Evolutionary conservation across 2,329 filamentous ascomycete species (phyloP).

Genomic region (Cercospora nicotianae): DNA sequence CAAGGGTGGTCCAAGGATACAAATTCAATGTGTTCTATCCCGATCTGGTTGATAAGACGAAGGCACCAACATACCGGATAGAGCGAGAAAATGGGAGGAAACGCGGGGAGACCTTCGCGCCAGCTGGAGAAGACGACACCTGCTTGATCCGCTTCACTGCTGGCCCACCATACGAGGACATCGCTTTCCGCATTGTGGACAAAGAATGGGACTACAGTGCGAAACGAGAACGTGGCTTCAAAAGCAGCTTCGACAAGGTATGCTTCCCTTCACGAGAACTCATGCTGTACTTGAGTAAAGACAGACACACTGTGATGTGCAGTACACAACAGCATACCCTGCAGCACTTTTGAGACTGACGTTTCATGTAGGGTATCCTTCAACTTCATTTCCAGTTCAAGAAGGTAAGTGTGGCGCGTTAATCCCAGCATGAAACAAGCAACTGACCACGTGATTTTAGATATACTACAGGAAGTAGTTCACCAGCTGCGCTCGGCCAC

Average conservation of each 20-base stretch:
- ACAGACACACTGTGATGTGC: conserved; percentile 7
- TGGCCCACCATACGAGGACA: conserved; percentile 92
- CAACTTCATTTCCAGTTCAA: conserved; percentile 99
- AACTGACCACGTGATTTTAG: conserved; percentile 35
- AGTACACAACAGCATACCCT: conserved; percentile 12
- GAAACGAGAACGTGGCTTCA: conserved; percentile 91
- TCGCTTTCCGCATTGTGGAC: conserved; percentile 95
- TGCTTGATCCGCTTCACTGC: conserved; percentile 95
- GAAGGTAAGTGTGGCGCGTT: conserved; percentile 61
- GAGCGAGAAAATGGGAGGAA: conserved; percentile 88
- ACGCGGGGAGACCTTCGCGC: conserved; percentile 86
- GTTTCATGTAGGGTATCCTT: conserved; percentile 70
- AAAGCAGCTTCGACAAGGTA: conserved; percentile 97
- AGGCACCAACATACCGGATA: conserved; percentile 93
- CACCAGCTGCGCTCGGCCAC: conserved; percentile 14
- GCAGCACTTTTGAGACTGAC: conserved; percentile 34
- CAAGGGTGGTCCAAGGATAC: conserved; percentile 97
- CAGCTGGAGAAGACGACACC: conserved; percentile 93
- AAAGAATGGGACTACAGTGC: conserved; percentile 99
- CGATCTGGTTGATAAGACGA: conserved; percentile 90
- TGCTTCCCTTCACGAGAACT: conserved; percentile 31
- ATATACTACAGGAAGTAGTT: conserved; percentile 50
- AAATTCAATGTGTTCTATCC: conserved; percentile 99
- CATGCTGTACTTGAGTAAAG: background rate
- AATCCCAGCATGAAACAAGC: conserved; percentile 12